Base-by-base conservation (phyloP, 2,329 filamentous ascomycete genomes). In the Sclerotinia trifoliorum region DNA sequence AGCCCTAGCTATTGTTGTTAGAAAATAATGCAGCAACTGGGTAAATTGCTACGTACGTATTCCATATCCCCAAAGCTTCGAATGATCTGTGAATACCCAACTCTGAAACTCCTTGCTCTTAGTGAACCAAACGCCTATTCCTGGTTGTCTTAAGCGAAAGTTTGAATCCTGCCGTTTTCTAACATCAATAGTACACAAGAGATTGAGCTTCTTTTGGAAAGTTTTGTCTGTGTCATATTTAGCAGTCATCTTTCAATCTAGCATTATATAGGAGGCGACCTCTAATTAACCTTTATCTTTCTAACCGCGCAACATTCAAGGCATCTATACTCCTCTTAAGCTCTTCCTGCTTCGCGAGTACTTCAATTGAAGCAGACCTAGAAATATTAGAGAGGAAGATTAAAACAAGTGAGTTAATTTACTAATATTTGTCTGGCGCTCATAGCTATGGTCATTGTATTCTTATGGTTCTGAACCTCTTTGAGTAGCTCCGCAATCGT, bases 101-200 rank as follows among this genome's bases (percentile, higher is more conserved):
- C 42, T 26, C 48, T 65, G 48, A 49, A 74, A 72, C 15, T 71
- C 66, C 13, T 24, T 13, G 5, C 72, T 66, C 15, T 74, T 64
- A 4, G 66, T 74, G 3, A 74, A 68, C 73, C 71, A 74, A 17
- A 71, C 55, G 8, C 70, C 71, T 21, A 71, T 73, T 13, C 69
- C 69, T 1, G 68, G 69, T 60, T 74, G 67, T 51, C 71, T 60
- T 52, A 71, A 62, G 7, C 58, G 48, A 57, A 69, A 60, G 13
- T 68, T 68, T 0, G 68, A 64, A 49, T 69, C 42, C 46, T 72
- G 67, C 57, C 67, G 69, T 46, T 64, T 52, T 26, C 48, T 51
- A n/a, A 66, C 54, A 24, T 73, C 58, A 24, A 67, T 29, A 17
- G 54, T 64, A 6, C 68, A 51, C 5, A 71, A 19, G 5, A 68